These are phyloP conservation scores for Ceratocystis variospora DNA, from an alignment of 2,329 filamentous ascomycete genomes.

Conservation along the genomic window DNA sequence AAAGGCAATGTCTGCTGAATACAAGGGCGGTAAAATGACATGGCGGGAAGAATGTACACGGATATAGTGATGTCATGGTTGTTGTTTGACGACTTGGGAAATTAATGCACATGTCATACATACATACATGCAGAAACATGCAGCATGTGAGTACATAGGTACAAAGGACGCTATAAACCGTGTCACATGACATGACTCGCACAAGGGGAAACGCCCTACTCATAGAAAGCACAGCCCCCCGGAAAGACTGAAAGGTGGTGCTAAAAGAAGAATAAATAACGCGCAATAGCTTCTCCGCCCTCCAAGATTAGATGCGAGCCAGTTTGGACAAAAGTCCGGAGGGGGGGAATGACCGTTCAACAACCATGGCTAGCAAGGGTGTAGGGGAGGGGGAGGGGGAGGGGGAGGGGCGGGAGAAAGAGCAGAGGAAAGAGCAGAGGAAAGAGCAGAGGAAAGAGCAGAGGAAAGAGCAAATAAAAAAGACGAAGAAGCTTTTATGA, in stretches of 20 bases:
- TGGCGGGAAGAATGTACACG: background rate
- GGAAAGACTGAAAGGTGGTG: background rate
- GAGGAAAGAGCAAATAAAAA: background rate
- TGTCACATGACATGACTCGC: background rate
- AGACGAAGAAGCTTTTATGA: background rate
- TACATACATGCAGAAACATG: background rate
- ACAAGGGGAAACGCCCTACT: background rate
- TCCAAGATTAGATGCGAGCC: background rate
- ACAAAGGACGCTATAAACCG: background rate
- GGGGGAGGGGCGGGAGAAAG: background rate
- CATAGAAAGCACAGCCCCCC: background rate
- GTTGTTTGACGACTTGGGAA: background rate
- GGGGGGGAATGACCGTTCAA: background rate
- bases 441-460: background rate
- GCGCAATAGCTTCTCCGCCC: background rate
- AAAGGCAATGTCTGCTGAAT: background rate
- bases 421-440: background rate
- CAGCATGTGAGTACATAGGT: background rate
- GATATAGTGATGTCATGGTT: background rate
- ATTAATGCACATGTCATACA: constrained; percentile 8
- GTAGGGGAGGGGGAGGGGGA: background rate
- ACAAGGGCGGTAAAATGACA: background rate
- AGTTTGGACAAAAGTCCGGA: constrained; percentile 3
- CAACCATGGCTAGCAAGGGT: background rate
- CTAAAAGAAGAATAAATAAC: background rate